These are phyloP conservation scores for Ulmus americana DNA, from an alignment of 331 rosid genomes.

Conservation along the genomic window DNA sequence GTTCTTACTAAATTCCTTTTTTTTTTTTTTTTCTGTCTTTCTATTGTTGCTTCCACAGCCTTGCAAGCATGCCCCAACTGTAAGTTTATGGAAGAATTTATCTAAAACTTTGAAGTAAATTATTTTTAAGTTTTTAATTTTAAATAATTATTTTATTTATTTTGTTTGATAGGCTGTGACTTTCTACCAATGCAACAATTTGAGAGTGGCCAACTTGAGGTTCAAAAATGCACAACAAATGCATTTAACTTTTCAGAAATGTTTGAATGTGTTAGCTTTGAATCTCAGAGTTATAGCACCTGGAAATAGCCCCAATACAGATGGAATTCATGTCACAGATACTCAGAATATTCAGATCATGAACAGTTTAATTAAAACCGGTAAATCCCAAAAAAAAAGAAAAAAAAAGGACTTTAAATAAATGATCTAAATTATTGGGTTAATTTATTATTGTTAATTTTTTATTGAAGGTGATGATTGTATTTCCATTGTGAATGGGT, in stretches of 20 bases:
- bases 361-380: constrained; percentile 52
- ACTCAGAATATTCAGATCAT: constrained; percentile 43
- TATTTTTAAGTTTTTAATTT: not conserved
- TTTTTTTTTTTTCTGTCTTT: not conserved
- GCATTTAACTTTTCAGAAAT: constrained; percentile 49
- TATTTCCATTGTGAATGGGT: constrained; percentile 78
- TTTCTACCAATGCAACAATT: constrained; percentile 46
- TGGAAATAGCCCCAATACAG: constrained; percentile 69
- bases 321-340: constrained; percentile 65
- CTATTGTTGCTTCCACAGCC: constrained; percentile 39
- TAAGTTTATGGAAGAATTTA: constrained; percentile 23
- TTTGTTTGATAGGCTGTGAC: constrained; percentile 52
- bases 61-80: constrained; percentile 59
- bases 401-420: not conserved
- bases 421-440: too few relatives aligned
- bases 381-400: constrained; percentile 21
- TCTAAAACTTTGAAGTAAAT: too few relatives aligned
- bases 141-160: not conserved
- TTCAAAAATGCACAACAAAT: constrained; percentile 61
- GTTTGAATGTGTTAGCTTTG: constrained; percentile 42
- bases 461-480: constrained; percentile 71
- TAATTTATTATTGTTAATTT: too few relatives aligned
- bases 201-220: constrained; percentile 40
- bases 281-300: constrained; percentile 54
- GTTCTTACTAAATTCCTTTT: not conserved